Conservation (phyloP, 2,329 filamentous ascomycete genomes). For the Trichoderma guizhouense region DNA sequence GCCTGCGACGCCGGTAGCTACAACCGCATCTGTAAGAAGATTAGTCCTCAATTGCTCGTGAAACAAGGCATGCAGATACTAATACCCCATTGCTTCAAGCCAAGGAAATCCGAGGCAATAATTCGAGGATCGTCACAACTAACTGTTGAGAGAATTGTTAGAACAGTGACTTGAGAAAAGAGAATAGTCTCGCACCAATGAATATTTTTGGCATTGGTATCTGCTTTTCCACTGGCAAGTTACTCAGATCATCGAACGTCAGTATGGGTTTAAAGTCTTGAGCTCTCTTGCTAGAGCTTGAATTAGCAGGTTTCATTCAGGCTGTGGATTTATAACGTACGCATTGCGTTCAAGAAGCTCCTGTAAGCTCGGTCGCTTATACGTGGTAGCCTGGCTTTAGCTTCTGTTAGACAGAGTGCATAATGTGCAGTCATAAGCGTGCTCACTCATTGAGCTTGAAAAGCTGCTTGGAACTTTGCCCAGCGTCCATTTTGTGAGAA, state of each 20-base stretch:
- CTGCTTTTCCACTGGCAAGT: not conserved
- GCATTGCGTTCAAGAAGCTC: not conserved
- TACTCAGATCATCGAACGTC: not conserved
- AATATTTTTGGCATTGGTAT: conserved; percentile 6
- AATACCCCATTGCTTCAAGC: not conserved
- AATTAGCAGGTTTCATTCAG: not conserved
- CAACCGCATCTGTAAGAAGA: not conserved
- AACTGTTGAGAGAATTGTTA: not conserved
- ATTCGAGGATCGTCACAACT: not conserved
- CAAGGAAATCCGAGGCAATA: not conserved
- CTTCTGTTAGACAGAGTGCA: not conserved
- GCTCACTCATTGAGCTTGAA: not conserved
- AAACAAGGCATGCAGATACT: no score
- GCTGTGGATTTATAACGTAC: not conserved
- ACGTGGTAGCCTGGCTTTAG: not conserved
- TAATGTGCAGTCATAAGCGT: not conserved
- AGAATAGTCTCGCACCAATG: not conserved
- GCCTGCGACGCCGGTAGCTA: not conserved
- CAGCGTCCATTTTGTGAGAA: not conserved
- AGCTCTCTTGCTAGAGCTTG: not conserved
- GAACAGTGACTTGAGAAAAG: not conserved
- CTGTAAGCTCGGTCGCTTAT: not conserved
- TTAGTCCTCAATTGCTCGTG: not conserved
- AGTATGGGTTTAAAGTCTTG: not conserved
- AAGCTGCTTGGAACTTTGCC: not conserved